Evolutionary conservation across 192 early-diverging fungal species (phyloP), one percentile per base, ranked within the genome.

Genomic region (Phycomyces blakesleeanus): DNA sequence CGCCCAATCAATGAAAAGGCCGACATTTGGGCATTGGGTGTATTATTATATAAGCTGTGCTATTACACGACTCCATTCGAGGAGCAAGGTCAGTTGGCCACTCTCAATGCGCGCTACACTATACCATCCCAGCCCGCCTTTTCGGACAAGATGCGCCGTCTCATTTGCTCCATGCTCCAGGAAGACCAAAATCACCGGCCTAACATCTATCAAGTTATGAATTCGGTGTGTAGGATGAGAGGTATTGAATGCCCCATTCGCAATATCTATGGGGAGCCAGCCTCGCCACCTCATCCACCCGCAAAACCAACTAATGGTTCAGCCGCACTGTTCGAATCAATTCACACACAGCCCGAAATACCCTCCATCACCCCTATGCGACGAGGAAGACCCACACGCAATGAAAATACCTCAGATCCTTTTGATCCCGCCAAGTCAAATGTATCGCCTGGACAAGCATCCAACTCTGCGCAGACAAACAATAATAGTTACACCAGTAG

Each of bases 41-140:
- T 98, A 39, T 77, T 98, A 25, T 70, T 98, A 20, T 98, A 95
- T 80, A 98, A 98, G 72, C 80, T 97, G 26, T 97, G 95, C 76
- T 98, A 90, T 73, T 94, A 92, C 76, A 87, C 85, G 6, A 98
- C 96, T 6, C 96, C 96, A 1, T 98, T 98, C 69, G 96, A 98
- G 70, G 88, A 96, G 25, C 80, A 82, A 42, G 91, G 93, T 12
- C 87, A 87, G 41, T 69, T 94, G 41, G 93, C 93, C 11, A 96
- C 96, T 38, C 70, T 98, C 42, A 96, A 95, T 63, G 91, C 84
- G 15, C 82, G 87, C 34, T 97, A 93, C 68, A 79, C 78, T 9
- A 86, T 94, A 51, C 96, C 95, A 0, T 75, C 62, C 6, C 67
- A 78, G 1, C 96, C 96, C 9, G 59, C 53, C n/a, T 92, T 89